Percentiles rank a stretch among this genome's conserved stretches.
phyloP scores from a whole-genome alignment of 169 alveolate species.

The Eimeria mitis region DNA sequence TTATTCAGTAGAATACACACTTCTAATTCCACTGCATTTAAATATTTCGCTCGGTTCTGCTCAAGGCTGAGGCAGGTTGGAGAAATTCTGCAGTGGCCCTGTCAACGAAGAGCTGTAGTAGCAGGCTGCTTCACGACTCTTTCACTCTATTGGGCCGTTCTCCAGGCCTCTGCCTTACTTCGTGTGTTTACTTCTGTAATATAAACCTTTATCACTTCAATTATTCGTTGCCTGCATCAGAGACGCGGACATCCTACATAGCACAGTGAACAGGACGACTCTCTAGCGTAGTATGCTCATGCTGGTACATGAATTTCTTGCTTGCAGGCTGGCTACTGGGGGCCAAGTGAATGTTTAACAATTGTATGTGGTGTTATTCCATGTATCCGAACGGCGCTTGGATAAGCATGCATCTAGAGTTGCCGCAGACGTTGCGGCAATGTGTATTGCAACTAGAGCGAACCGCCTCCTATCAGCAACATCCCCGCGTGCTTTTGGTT shows the following conservation, averaged over 20 bases:
- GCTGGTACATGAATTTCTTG: neutral
- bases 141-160: neutral
- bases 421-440: neutral
- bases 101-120: neutral
- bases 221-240: neutral
- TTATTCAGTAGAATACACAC: neutral
- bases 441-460: neutral
- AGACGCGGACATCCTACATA: neutral
- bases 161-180: neutral
- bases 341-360: neutral
- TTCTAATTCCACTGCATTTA: neutral
- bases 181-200: neutral
- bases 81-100: neutral
- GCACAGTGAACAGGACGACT: neutral
- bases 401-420: neutral
- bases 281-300: neutral
- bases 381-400: neutral
- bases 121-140: neutral
- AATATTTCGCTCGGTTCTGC: neutral
- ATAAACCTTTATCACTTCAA: neutral
- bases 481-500: neutral
- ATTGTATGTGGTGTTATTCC: neutral
- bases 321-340: neutral
- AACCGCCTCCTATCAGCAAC: neutral
- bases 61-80: neutral